These are phyloP conservation scores for Aspergillus novofumigatus DNA, from an alignment of 2,329 filamentous ascomycete genomes.

Conservation along the genomic window DNA sequence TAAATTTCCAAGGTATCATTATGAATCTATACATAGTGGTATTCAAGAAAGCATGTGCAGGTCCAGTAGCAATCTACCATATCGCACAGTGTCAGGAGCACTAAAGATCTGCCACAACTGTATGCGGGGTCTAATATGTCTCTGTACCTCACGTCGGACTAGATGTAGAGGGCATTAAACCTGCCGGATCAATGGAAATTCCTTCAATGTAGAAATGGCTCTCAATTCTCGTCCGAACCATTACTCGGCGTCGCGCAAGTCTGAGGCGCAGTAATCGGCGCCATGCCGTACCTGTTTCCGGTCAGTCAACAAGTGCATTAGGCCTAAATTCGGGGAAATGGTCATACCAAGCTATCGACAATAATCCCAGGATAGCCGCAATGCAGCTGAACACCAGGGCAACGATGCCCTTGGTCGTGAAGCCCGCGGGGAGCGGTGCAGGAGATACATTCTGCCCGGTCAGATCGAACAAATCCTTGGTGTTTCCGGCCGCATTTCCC, in stretches of 20 bases:
- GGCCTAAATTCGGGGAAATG: neutral
- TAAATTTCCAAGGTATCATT: neutral
- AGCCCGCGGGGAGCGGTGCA: constrained; percentile 59
- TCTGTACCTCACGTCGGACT: neutral
- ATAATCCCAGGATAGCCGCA: constrained; percentile 63
- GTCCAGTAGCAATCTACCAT: neutral
- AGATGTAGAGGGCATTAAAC: too few relatives aligned
- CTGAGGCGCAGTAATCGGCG: neutral
- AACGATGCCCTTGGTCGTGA: constrained; percentile 65
- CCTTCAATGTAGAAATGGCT: neutral
- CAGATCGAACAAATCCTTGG: constrained; percentile 58
- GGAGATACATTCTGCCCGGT: constrained; percentile 55
- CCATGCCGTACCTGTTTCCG: neutral
- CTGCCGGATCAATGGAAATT: neutral
- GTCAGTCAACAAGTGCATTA: neutral
- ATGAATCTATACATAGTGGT: neutral
- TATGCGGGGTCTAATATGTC: neutral
- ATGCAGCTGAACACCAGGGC: constrained; percentile 69
- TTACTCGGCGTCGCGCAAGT: neutral
- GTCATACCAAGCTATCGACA: constrained; percentile 60
- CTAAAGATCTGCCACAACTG: too few relatives aligned
- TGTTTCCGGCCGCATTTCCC: constrained; percentile 74
- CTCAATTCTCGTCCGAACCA: neutral
- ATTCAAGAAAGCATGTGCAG: neutral
- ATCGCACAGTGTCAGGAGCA: neutral